Base-by-base conservation (phyloP, 148 eudicot genomes). In the Persicaria maculosa region DNA sequence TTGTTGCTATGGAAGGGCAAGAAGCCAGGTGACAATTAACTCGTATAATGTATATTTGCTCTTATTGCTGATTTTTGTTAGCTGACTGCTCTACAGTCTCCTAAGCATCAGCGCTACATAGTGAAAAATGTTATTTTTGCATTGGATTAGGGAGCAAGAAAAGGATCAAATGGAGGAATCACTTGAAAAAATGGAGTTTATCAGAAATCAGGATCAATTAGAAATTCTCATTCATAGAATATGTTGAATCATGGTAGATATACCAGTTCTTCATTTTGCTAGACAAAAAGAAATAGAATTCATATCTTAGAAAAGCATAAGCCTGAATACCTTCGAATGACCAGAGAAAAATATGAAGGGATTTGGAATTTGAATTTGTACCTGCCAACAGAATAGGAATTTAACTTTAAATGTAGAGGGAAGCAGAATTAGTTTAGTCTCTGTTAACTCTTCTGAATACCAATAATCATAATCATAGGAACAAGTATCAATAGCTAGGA, bases 321-420 rank as follows among this genome's bases (percentile, higher is more conserved):
- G 58, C 50, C 36, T 17, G 43, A 74, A 31, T 86, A 94, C 98
- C 98, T 94, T 73, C 98, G 75, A 74, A 94, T 88, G 79, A 94
- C 97, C 69, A 94, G 95, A 73, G 91, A 94, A 77, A 94, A 91
- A 73, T 94, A 94, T 25, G 97, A 90, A 79, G 98, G 98, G 78
- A 94, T 94, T 40, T 78, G 93, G 74, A 94, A 94, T 78, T 94
- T 94, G 90, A 90, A 91, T 74, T 91, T 90, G 83, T 90, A 94
- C 98, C 98, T 94, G 91, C 76, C 80, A 74, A 69, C 12, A 79
- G 25, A 65, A 64, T 72, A 57, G 72, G 55, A 44, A 72, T 8
- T 47, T 68, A 52, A 17, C 50, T 57, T 25, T 31, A 44, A 9
- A 15, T 68, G 45, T 70, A 46, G 36, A 22, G 5, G 52, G 45